These are phyloP conservation scores for Pythium folliculosum DNA, from an alignment of 352 stramenopile species.

Conservation along the genomic window DNA sequence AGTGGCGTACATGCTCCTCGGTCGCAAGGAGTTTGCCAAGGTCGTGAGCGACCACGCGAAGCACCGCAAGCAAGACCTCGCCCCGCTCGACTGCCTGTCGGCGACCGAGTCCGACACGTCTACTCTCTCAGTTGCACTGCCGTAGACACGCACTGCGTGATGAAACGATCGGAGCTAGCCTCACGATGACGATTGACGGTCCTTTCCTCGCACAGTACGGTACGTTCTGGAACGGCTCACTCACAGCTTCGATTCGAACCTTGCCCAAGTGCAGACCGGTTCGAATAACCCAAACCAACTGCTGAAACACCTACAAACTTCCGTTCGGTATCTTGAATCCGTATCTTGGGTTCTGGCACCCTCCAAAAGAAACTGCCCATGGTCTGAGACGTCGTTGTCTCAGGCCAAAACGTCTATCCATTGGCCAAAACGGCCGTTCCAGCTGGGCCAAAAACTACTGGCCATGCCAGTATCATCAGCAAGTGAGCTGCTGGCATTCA, in stretches of 20 bases:
- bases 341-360: constrained; percentile 3
- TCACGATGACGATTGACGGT: constrained; percentile 10
- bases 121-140: background rate
- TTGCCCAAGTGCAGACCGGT: background rate
- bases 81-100: constrained; percentile 11
- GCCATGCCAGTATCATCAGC: background rate
- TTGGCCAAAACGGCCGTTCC: background rate
- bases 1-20: constrained; percentile 53
- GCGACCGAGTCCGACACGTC: background rate
- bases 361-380: background rate
- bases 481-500: background rate
- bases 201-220: background rate
- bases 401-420: background rate
- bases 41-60: constrained; percentile 41
- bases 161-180: too few relatives aligned
- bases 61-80: constrained; percentile 24
- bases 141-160: background rate
- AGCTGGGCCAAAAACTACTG: constrained; percentile 10
- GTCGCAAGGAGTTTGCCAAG: constrained; percentile 47
- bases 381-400: background rate
- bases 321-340: background rate
- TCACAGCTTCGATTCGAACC: constrained; percentile 16
- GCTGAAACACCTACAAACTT: background rate
- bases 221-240: background rate
- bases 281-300: constrained; percentile 23